Percentiles rank a stretch among this genome's conserved stretches.
phyloP scores from a whole-genome alignment of 768 basidiomycete species.

The Hypholoma fasciculare region DNA sequence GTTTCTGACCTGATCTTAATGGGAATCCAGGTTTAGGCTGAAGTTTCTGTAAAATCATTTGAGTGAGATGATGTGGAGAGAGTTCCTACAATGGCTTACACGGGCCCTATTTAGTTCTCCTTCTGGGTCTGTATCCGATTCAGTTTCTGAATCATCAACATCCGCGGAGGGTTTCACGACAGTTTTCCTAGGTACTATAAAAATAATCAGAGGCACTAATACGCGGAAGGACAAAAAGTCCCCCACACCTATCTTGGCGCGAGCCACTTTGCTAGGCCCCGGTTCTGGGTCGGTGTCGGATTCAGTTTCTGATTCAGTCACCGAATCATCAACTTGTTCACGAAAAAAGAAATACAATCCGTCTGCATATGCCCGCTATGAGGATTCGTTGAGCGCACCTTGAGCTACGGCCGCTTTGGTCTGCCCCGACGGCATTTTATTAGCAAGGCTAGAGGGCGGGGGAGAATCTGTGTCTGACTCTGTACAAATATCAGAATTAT shows the following conservation, averaged over 20 bases:
- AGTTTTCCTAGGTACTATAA: background rate
- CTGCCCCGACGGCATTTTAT: background rate
- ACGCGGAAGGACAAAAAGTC: background rate
- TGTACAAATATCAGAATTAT: slow-evolving; percentile 4
- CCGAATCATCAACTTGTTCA: slow-evolving; percentile 1
- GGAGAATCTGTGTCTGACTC: slow-evolving; percentile 35
- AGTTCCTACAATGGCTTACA: slow-evolving; percentile 16
- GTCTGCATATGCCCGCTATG: too few relatives aligned
- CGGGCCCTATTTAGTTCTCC: slow-evolving; percentile 14
- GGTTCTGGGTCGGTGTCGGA: slow-evolving; percentile 19
- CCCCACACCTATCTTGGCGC: background rate
- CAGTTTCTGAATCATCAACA: slow-evolving; percentile 15
- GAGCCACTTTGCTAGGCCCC: background rate
- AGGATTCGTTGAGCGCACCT: too few relatives aligned
- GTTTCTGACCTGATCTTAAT: slow-evolving; percentile 41
- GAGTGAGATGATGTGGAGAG: background rate
- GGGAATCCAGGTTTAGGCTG: slow-evolving; percentile 57
- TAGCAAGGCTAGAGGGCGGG: background rate
- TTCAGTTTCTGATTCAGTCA: slow-evolving; percentile 29
- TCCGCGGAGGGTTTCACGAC: background rate
- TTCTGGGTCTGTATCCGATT: slow-evolving; percentile 30
- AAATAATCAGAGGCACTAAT: background rate
- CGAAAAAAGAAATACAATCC: too few relatives aligned
- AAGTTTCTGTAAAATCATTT: slow-evolving; percentile 27
- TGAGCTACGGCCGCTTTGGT: too few relatives aligned